These are phyloP conservation scores for Massarina eburnea DNA, from an alignment of 2,329 filamentous ascomycete species.

Conservation along the genomic window DNA sequence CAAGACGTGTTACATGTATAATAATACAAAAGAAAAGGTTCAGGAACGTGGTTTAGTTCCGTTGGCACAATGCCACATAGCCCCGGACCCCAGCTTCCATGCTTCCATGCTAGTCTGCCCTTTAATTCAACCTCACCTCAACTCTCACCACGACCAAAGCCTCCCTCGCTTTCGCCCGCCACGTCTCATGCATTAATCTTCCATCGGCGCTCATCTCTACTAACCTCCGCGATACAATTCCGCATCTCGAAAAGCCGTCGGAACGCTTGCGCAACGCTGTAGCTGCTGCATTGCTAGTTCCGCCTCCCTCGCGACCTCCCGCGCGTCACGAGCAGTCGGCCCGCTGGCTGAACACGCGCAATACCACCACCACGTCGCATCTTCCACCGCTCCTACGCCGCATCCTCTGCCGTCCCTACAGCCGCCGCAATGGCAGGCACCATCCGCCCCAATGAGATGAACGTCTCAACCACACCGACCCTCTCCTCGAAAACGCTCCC, in stretches of 20 bases:
- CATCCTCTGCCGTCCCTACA: neutral
- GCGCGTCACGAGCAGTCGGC: conserved; percentile 3
- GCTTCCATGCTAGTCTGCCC: conserved; percentile 2
- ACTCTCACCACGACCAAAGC: conserved; percentile 12
- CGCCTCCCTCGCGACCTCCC: neutral
- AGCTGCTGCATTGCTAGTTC: neutral
- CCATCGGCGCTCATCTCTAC: conserved; percentile 13
- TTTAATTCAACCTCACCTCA: conserved; percentile 28
- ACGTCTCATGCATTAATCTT: conserved; percentile 9
- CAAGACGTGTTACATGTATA: too few species aligned
- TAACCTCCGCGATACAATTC: conserved; percentile 16
- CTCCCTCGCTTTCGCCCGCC: conserved; percentile 26
- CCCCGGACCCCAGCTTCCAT: neutral
- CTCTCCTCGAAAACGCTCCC: conserved; percentile 39
- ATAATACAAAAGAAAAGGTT: too few species aligned
- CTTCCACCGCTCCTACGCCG: too few species aligned
- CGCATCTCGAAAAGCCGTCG: neutral
- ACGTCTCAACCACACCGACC: conserved; percentile 36
- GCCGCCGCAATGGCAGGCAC: conserved; percentile 40
- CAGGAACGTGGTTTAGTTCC: too few species aligned
- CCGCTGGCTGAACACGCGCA: conserved; percentile 1
- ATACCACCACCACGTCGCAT: conserved; percentile 1
- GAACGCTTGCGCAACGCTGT: neutral
- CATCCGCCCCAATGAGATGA: conserved; percentile 41
- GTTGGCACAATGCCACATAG: too few species aligned